Conservation (phyloP, 2,329 filamentous ascomycete species). For the Aspergillus caelatus region DNA sequence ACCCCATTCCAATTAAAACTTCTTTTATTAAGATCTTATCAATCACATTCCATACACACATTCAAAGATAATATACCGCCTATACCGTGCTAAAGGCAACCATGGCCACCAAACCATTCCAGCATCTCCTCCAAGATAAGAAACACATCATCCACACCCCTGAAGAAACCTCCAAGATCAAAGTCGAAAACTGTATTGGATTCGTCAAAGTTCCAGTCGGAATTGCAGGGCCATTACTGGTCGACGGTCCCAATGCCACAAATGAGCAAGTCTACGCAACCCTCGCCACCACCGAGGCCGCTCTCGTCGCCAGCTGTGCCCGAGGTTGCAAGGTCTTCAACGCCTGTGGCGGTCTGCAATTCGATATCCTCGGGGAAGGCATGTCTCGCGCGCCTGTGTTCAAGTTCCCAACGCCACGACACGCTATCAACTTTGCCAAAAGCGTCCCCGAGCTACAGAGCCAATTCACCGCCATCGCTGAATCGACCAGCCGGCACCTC, state of each 20-base stretch:
- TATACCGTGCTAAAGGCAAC: too few species aligned
- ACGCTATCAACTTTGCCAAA: constrained; percentile 22
- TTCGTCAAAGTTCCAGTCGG: constrained; percentile 9
- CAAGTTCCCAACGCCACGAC: constrained; percentile 19
- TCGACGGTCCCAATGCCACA: background rate
- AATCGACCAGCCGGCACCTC: constrained; percentile 7
- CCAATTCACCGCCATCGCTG: background rate
- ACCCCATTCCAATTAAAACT: fast-evolving
- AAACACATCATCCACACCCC: too few species aligned
- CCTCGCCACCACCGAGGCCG: constrained; percentile 32
- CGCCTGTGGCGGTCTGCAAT: constrained; percentile 18
- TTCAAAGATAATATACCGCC: too few species aligned
- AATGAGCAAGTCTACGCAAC: constrained; percentile 22
- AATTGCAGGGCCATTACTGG: constrained; percentile 7
- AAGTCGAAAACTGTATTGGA: constrained; percentile 12
- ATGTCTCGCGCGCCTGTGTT: constrained; percentile 31
- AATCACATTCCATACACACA: too few species aligned
- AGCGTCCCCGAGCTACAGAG: background rate
- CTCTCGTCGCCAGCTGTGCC: constrained; percentile 32
- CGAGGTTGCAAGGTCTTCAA: constrained; percentile 36
- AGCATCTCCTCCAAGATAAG: too few species aligned
- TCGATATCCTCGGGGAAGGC: constrained; percentile 21
- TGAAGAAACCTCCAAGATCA: too few species aligned
- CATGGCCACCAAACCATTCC: too few species aligned
- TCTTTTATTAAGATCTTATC: too few species aligned